Conservation (phyloP, 106 monocot genomes). For the Platanthera guangdongensis region DNA sequence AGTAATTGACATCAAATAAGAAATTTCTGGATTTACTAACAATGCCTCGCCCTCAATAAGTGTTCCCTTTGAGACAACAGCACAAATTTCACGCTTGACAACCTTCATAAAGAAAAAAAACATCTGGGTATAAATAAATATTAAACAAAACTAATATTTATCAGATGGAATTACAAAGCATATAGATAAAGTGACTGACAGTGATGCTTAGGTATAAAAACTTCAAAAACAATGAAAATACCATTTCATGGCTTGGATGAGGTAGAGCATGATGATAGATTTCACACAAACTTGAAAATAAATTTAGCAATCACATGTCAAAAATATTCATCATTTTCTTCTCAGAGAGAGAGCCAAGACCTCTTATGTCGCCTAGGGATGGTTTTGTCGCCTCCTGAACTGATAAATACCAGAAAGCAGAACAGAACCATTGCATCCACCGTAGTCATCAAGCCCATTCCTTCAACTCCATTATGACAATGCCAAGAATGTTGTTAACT, state of each 20-base stretch:
- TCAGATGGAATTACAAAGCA: background rate
- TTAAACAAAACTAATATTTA: background rate
- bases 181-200: background rate
- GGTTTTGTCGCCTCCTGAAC: too few species aligned
- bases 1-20: slow-evolving; percentile 78
- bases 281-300: background rate
- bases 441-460: too few species aligned
- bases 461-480: too few species aligned
- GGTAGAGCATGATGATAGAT: background rate
- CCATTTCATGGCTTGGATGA: background rate
- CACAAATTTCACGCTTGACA: slow-evolving; percentile 99
- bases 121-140: background rate
- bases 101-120: slow-evolving; percentile 43
- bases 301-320: too few species aligned
- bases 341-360: too few species aligned
- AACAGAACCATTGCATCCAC: background rate
- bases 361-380: too few species aligned
- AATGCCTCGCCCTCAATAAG: slow-evolving; percentile 73
- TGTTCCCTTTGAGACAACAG: slow-evolving; percentile 88
- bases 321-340: too few species aligned
- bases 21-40: slow-evolving; percentile 59
- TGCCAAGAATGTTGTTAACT: too few species aligned
- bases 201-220: background rate
- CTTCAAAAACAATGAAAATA: background rate
- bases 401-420: background rate